These are phyloP conservation scores for Acidiella bohemica DNA, from an alignment of 495 filamentous ascomycete species.

Conservation along the genomic window DNA sequence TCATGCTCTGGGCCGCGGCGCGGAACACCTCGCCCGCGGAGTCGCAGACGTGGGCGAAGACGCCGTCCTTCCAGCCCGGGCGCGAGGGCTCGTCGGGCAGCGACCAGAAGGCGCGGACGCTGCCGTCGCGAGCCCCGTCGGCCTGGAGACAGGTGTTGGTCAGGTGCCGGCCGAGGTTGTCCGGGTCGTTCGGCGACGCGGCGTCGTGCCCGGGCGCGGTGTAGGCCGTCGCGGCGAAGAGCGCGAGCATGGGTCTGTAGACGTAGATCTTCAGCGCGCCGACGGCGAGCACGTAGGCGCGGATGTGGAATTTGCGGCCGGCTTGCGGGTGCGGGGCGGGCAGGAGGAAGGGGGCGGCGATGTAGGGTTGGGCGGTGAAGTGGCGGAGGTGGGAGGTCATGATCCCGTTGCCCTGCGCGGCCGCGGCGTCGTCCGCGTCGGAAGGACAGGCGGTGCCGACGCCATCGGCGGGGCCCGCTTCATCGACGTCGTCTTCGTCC, in stretches of 20 bases:
- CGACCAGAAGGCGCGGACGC: conserved; percentile 58
- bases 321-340: conserved; percentile 32
- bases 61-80: conserved; percentile 39
- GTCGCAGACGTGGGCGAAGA: conserved; percentile 59
- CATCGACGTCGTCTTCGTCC: conserved; percentile 27
- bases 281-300: conserved; percentile 72
- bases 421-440: conserved; percentile 1
- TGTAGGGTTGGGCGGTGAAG: conserved; percentile 93
- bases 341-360: conserved; percentile 74
- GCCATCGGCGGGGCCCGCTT: conserved; percentile 20
- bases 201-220: conserved; percentile 26
- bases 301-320: conserved; percentile 85
- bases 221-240: conserved; percentile 71
- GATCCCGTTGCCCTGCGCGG: conserved; percentile 39
- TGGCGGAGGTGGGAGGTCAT: conserved; percentile 85
- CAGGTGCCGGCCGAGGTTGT: conserved; percentile 56
- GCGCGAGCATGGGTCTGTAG: conserved; percentile 77
- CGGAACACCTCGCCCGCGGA: conserved; percentile 66
- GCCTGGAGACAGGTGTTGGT: conserved; percentile 91
- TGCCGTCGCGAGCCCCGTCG: conserved; percentile 41
- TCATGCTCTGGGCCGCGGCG: conserved; percentile 69
- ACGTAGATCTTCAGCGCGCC: conserved; percentile 73
- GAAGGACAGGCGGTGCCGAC: neutral
- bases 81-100: conserved; percentile 32
- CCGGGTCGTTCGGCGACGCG: conserved; percentile 21